Base-by-base conservation (phyloP, 495 filamentous ascomycete species). In the Darksidea phi region DNA sequence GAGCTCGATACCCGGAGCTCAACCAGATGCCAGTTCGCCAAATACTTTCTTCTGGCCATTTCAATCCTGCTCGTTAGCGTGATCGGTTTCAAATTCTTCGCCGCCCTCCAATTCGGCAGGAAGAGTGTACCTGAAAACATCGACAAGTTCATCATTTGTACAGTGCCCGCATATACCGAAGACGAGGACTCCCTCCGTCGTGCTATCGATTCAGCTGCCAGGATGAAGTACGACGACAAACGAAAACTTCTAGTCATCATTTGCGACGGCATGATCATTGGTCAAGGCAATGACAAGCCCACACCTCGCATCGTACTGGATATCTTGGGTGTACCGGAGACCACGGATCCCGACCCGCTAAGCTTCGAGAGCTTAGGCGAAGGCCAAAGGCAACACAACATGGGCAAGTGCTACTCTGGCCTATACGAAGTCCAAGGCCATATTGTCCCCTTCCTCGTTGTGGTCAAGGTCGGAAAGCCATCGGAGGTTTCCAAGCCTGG, bases 231-330 rank as follows among this genome's bases (percentile, higher is more conserved):
- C 72, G 94, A 99, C 69, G 92, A 99, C 75, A 97, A 97, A 76
- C 88, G 94, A 65, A 99, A 99, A 76, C 81, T 99, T 11, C 78
- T 99, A 48, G 86, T 96, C 59, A 81, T 99, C 48, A 81, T 99
- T 58, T 99, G 94, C 68, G 94, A 99, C 71, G 94, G 94, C 77
- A 97, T 99, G 93, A 97, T 99, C 76, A 93, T 99, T 63, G 94
- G 94, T 60, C 91, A 96, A 76, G 94, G 94, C 65, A 99, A 99
- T 73, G 94, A 99, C 71, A 83, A 88, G 49, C 90, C 95, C 8
- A 99, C 94, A 10, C 94, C 94, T 7, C 83, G 91, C 54, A 99
- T 99, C 64, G 95, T 97, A 34, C 82, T 99, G 52, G 94, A 99
- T 68, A 97, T 99, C 73, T 77, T 99, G 21, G 94, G 95, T 66